A percentile compares a stretch with the other conserved stretches of the same genome.
Evolutionary conservation across 768 basidiomycete species (phyloP).

Genomic region (Phylloporus arenicola): DNA sequence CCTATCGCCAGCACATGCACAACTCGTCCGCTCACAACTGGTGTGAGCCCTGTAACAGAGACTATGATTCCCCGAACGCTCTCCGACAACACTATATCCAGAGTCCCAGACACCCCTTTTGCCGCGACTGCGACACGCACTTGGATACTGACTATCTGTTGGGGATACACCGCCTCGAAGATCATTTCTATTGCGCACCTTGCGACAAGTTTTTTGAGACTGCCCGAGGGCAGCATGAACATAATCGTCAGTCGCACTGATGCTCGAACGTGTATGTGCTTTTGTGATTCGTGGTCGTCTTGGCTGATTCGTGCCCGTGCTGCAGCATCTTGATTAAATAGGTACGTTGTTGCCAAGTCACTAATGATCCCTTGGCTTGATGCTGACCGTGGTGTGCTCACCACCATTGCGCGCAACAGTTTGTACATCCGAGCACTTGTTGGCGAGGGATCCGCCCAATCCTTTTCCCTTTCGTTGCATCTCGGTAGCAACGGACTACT

Average conservation of each 20-base stretch:
- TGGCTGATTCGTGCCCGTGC: neutral
- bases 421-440: too few species aligned
- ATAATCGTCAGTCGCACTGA: neutral
- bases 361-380: neutral
- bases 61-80: neutral
- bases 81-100: neutral
- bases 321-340: too few species aligned
- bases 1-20: neutral
- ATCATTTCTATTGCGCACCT: neutral
- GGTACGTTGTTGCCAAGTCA: neutral
- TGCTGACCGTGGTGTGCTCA: too few species aligned
- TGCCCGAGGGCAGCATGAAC: neutral
- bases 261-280: neutral
- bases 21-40: neutral
- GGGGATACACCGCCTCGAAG: neutral
- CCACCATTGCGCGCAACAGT: too few species aligned
- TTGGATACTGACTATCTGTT: neutral
- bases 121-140: neutral
- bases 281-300: neutral
- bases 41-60: neutral
- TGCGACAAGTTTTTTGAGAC: neutral
- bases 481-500: too few species aligned
- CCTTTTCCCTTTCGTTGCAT: too few species aligned
- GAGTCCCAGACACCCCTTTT: neutral
- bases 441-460: too few species aligned